Percentiles rank a stretch among this genome's conserved stretches.
Evolutionary conservation across 2,329 filamentous ascomycete genomes (phyloP).

Genomic region (Escovopsis sp.): DNA sequence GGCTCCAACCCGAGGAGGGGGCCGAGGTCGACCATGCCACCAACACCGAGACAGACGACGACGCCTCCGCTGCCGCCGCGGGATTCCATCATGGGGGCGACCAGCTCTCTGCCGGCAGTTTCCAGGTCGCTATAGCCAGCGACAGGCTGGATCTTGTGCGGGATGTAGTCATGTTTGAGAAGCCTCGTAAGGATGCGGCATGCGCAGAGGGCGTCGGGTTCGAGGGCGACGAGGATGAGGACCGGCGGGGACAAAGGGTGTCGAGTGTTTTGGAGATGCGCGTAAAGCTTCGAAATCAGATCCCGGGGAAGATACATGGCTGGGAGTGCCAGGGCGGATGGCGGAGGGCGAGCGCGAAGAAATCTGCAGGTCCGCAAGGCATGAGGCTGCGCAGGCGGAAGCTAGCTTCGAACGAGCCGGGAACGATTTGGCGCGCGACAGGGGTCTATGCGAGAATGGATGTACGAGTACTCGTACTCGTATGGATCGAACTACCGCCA

Average conservation of each 20-base stretch:
- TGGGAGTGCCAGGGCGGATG: constrained; percentile 16
- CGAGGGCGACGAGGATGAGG: constrained; percentile 80
- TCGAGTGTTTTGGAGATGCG: constrained; percentile 70
- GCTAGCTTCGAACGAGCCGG: constrained; percentile 1
- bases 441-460: not conserved
- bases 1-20: constrained; percentile 56
- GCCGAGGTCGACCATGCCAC: constrained; percentile 78
- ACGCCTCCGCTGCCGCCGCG: constrained; percentile 76
- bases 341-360: constrained; percentile 1
- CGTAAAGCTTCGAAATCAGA: constrained; percentile 82
- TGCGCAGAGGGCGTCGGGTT: constrained; percentile 89
- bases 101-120: constrained; percentile 61
- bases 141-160: constrained; percentile 92
- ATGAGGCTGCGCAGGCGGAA: constrained; percentile 1
- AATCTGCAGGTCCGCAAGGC: constrained; percentile 14
- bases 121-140: constrained; percentile 83
- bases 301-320: constrained; percentile 88
- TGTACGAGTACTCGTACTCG: no score
- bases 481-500: not conserved
- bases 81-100: constrained; percentile 73
- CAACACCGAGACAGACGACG: constrained; percentile 84
- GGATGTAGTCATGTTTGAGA: constrained; percentile 95
- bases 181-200: constrained; percentile 85
- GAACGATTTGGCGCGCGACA: constrained; percentile 7
- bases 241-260: constrained; percentile 87